Evolutionary conservation across 140 eudicot genomes (phyloP), one percentile per base, ranked within the genome.

Genomic region (Ambrosia hybrid): DNA sequence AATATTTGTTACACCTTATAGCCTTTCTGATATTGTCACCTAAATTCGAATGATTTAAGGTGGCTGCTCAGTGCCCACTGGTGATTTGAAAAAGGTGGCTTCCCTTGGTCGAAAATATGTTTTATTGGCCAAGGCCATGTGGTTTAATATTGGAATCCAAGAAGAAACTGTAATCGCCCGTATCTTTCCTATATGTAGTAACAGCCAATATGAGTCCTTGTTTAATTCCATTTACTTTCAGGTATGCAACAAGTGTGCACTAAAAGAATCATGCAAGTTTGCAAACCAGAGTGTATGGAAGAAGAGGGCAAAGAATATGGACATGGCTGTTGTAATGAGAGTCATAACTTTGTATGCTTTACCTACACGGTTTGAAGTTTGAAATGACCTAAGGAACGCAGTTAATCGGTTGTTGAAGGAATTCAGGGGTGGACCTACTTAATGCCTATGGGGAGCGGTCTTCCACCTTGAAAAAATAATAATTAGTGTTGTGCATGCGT

Each of bases 71-170:
- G n/a, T 92, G 70, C 82, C 95, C 46, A 82, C 75, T 3, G 68
- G 87, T 65, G 92, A 92, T 74, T 55, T 89, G 85, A 92, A 82
- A 80, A 85, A 21, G 66, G 80, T 92, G 55, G 95, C 98, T 60
- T 89, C 95, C 12, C 74, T 82, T 36, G 85, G 74, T 2, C 77
- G 70, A 69, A 86, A 81, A 75, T 66, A 33, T 45, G 80, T 91
- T 26, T 81, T 83, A 67, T 85, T 95, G 69, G 95, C 98, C 63
- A 87, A 92, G 64, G 78, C 79, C 1, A 63, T 92, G 88, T 96
- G 96, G 11, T 37, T 34, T 59, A 78, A 71, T 78, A 86, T 79
- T 49, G 72, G 78, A 72, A 85, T 92, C 61, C 83, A 67, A 39
- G 97, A 90, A 78, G 82, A 83, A 37, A 77, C 85, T 36, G 97